Conservation (phyloP, 129 eudicot species). For the Chrysanthemum makinoi region DNA sequence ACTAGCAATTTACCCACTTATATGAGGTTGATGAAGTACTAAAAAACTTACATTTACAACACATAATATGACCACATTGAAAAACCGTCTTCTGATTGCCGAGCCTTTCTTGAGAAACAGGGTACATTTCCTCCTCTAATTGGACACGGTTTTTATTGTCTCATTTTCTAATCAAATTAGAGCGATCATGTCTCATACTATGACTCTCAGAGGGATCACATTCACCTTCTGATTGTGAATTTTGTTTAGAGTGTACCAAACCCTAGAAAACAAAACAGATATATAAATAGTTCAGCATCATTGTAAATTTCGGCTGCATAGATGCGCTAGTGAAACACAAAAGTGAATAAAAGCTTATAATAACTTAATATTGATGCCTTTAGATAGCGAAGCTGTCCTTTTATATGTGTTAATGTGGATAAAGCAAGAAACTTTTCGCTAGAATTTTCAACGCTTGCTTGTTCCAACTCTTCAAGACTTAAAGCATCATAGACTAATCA, state of each 20-base stretch:
- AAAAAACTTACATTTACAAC: slow-evolving; percentile 52
- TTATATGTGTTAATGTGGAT: slow-evolving; percentile 63
- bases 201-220: slow-evolving; percentile 32
- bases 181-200: slow-evolving; percentile 19
- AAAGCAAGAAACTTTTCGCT: slow-evolving; percentile 70
- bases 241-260: slow-evolving; percentile 63
- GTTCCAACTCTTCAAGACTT: slow-evolving; percentile 70
- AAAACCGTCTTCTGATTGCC: slow-evolving; percentile 82
- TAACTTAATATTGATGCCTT: slow-evolving; percentile 44
- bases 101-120: slow-evolving; percentile 86
- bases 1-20: no score
- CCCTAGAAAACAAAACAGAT: slow-evolving; percentile 45
- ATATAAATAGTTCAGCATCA: slow-evolving; percentile 3
- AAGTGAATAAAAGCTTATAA: background rate
- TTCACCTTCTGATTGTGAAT: slow-evolving; percentile 26
- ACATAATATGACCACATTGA: slow-evolving; percentile 86
- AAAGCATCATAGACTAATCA: slow-evolving; percentile 80
- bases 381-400: slow-evolving; percentile 93
- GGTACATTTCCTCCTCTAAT: slow-evolving; percentile 54
- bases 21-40: no score
- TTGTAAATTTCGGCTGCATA: background rate
- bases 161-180: slow-evolving; percentile 22
- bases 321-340: background rate
- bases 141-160: slow-evolving; percentile 33
- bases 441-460: slow-evolving; percentile 68